Evolutionary conservation across 805 yeast genomes (phyloP), one percentile per base, ranked within the genome.

Genomic region (Wickerhamiella allomyrinae): DNA sequence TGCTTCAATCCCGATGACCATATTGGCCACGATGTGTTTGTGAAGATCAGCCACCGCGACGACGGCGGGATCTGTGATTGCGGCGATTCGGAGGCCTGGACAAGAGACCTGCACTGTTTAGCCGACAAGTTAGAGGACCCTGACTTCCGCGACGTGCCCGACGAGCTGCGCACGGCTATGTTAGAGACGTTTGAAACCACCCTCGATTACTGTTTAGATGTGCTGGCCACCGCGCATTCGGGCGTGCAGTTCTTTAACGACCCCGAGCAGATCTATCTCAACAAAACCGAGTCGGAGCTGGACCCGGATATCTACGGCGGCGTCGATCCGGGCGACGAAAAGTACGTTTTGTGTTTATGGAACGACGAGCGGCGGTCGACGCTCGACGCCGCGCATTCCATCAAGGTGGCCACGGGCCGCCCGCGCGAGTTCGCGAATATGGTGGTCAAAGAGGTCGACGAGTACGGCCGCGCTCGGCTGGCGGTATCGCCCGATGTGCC

Each of bases 61-160:
- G 73, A 73, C 44, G 83, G 87, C 29, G 91, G 91, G 0, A 80
- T 79, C 15, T 81, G 93, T 57, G 95, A 84, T 54, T 84, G 95
- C 58, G 94, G 95, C 3, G 94, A 85, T 53, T 73, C 76, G 0
- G 94, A 82, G 54, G 93, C 93, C 0, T 85, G 93, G 86, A 69
- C 65, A 4, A 58, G 58, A 13, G 59, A 67, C 1, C 62, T 75
- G 34, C 53, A 62, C 11, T 84, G 94, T 56, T 65, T 66, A 15
- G 55, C 67, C 38, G 60, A 58, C 31, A 46, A 49, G 10, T 46
- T 48, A 6, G 53, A 56, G 36, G 56, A 55, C 3, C 21, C 37
- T 11, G 54, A 49, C 5, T 46, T 54, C 2, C 40, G 41, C 13
- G 53, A 51, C 7, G 46, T 78, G 9, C 76, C 82, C 0, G 56